Evolutionary conservation across 208 protist species (phyloP).

Genomic region (Leishmania aethiopica): DNA sequence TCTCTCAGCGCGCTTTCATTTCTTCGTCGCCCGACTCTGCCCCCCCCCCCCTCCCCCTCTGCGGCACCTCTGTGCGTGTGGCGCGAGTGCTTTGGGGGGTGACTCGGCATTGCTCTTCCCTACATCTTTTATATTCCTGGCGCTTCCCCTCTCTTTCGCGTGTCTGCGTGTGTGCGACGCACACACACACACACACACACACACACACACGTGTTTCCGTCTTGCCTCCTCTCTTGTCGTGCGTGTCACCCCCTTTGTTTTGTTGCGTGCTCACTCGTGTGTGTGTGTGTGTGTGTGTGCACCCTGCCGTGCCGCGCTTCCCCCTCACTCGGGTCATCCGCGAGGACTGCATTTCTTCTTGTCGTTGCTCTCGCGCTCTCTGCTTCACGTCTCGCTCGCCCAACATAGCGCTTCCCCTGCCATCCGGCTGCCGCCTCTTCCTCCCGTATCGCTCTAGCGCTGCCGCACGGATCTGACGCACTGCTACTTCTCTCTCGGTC

Average conservation of each 20-base stretch:
- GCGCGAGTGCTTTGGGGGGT: not conserved
- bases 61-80: not conserved
- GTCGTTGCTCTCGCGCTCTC: not conserved
- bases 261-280: not conserved
- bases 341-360: not conserved
- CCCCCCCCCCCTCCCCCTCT: not conserved
- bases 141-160: not conserved
- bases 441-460: not conserved
- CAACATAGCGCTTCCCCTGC: not conserved
- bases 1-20: not conserved
- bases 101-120: not conserved
- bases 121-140: not conserved
- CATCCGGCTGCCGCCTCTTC: not conserved
- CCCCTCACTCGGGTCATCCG: not conserved
- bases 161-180: not conserved
- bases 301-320: not conserved
- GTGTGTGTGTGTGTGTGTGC: not conserved
- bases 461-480: not conserved
- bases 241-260: not conserved
- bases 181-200: too few relatives aligned
- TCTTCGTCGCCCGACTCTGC: not conserved
- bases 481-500: constrained; percentile 2
- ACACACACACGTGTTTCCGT: not conserved
- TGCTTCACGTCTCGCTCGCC: not conserved
- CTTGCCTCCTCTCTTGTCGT: not conserved